A percentile compares a stretch with the other conserved stretches of the same genome.
phyloP scores from a whole-genome alignment of 1,284 basidiomycete species.

The Mycena sp. region DNA sequence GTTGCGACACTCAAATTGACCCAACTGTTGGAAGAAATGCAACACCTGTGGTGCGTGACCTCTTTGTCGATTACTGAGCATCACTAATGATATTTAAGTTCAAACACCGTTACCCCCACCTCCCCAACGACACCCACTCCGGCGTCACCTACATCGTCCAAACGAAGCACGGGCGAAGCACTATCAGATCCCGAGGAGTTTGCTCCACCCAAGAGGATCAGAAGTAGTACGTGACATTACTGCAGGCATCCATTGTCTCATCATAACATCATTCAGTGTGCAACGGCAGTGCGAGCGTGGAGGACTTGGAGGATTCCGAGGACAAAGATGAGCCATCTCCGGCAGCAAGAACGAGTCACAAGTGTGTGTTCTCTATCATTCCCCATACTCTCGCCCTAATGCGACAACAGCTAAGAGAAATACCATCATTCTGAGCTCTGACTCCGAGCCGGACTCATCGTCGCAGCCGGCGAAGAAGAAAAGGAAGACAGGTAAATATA shows the following conservation, averaged over 20 bases:
- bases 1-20: background rate
- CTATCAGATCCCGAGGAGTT: background rate
- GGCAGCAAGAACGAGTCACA: background rate
- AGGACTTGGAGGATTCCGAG: background rate
- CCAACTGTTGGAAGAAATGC: background rate
- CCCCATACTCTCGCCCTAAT: background rate
- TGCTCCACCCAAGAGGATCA: background rate
- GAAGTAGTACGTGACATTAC: background rate
- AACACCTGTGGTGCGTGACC: background rate
- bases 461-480: too few species aligned
- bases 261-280: background rate
- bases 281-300: background rate
- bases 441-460: background rate
- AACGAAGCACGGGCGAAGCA: background rate
- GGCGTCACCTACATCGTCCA: background rate
- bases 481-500: background rate
- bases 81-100: background rate
- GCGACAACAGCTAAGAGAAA: background rate
- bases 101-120: background rate
- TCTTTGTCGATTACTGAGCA: background rate
- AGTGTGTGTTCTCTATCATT: background rate
- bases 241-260: background rate
- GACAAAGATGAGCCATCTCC: background rate
- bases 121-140: background rate
- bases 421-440: background rate